Evolutionary conservation across 2,329 filamentous ascomycete species (phyloP), one percentile per base, ranked within the genome.

Genomic region (Xylaria arbuscula): DNA sequence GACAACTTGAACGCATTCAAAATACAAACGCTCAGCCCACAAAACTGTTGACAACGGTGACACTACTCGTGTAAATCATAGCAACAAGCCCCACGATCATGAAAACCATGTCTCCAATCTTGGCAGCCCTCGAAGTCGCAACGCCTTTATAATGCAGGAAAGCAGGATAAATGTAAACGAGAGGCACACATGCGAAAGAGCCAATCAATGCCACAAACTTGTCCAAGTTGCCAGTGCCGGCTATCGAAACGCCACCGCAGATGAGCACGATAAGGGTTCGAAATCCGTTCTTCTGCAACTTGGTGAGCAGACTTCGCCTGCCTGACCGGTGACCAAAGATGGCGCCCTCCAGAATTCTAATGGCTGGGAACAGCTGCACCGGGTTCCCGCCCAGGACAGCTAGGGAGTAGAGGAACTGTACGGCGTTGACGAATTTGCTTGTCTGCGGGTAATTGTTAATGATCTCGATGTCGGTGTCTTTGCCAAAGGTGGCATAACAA

Each of bases 161-260:
- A 0, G 92, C 86, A 51, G 92, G 91, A 76, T 93, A 93, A 67
- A 93, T 91, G 79, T 93, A 93, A 11, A 93, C 91, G 71, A 93
- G 79, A 15, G 91, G 91, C 62, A 93, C 89, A 73, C 91, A 93
- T 1, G 91, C 91, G 75, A 92, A 89, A 45, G 87, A 90, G 13
- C 91, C 91, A 71, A 93, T 93, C 55, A 93, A 80, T 0, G 91
- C 89, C 13, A 93, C 91, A 72, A 93, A 93, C 70, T 90, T 89
- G 79, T 93, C 91, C 69, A 93, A 81, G 76, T 92, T 89, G 50
- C 85, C 88, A 0, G 90, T 89, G 17, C 91, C 91, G 1, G 88
- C 73, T 13, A 91, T 87, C 17, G 89, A 85, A 51, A 93, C 83
- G 22, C 83, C 81, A 9, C 88, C 88, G 70, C 90, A 92, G 9